These are phyloP conservation scores for Castanopsis chinensis DNA, from an alignment of 306 rosid species.

Conservation along the genomic window DNA sequence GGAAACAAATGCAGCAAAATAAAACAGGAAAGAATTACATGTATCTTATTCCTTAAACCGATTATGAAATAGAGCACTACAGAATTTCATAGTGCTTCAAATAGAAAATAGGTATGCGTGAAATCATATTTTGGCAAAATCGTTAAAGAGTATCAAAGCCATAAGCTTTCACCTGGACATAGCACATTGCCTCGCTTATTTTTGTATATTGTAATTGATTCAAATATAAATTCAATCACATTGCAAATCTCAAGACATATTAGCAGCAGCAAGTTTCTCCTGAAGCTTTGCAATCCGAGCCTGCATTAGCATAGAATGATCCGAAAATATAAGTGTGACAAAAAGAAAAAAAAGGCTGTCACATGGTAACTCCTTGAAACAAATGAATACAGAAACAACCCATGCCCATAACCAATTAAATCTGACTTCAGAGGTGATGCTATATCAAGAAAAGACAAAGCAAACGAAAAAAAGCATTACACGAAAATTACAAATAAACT, in stretches of 20 bases:
- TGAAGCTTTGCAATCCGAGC: conserved; percentile 59
- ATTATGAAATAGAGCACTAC: background rate
- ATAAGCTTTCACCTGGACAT: conserved; percentile 22
- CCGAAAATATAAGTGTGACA: background rate
- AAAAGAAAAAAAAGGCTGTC: too few relatives aligned
- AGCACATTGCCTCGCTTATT: conserved; percentile 1
- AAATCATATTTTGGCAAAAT: background rate
- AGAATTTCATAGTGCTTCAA: background rate
- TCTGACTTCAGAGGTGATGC: background rate
- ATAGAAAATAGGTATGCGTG: background rate
- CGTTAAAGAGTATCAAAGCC: background rate
- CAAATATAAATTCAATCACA: conserved; percentile 11
- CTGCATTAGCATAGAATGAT: conserved; percentile 35
- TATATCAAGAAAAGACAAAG: background rate
- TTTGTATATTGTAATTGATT: conserved; percentile 7
- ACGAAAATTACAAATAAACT: background rate
- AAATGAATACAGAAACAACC: background rate
- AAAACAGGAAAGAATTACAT: background rate
- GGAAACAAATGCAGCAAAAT: background rate
- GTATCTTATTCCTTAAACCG: background rate
- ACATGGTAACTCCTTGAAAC: background rate
- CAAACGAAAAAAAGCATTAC: background rate
- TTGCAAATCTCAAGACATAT: conserved; percentile 30
- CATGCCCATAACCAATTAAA: background rate
- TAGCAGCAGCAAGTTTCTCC: conserved; percentile 50